Conservation (phyloP, 192 early-diverging fungal species). For the Funneliformis geosporum region DNA sequence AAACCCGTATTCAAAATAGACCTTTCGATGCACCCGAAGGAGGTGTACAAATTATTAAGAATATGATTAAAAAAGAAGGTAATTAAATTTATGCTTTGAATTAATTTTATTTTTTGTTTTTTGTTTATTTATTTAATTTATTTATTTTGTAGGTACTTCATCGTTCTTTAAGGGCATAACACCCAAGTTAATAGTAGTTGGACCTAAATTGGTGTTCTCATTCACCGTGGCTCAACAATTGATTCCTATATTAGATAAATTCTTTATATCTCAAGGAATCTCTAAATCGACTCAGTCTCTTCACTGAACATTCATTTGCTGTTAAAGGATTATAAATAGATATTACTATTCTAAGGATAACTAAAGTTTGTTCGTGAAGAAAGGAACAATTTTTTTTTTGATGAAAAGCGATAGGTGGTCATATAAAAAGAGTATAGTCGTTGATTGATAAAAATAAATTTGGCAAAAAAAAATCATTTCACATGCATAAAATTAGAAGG, state of each 20-base stretch:
- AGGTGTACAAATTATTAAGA: constrained; percentile 82
- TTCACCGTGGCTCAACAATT: constrained; percentile 97
- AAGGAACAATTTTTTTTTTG: no score
- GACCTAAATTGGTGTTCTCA: constrained; percentile 97
- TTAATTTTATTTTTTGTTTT: background rate
- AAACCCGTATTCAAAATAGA: constrained; percentile 97
- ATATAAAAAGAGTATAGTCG: no score
- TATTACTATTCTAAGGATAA: no score
- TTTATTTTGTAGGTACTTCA: constrained; percentile 29
- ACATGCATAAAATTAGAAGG: no score
- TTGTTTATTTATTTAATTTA: background rate
- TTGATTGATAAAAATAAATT: no score
- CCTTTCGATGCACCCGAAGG: constrained; percentile 86
- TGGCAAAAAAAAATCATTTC: no score
- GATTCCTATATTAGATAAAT: constrained; percentile 73
- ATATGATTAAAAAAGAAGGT: constrained; percentile 93
- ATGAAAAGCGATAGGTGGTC: no score
- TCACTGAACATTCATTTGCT: background rate
- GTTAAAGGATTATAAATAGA: no score
- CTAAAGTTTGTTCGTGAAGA: no score
- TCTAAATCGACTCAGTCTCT: constrained; percentile 27
- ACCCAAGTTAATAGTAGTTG: constrained; percentile 84
- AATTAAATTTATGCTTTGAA: constrained; percentile 34
- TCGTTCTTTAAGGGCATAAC: constrained; percentile 97
- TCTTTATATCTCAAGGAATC: constrained; percentile 50